phyloP scores from a whole-genome alignment of 2,329 filamentous ascomycete genomes.

The Fusarium sp. region DNA sequence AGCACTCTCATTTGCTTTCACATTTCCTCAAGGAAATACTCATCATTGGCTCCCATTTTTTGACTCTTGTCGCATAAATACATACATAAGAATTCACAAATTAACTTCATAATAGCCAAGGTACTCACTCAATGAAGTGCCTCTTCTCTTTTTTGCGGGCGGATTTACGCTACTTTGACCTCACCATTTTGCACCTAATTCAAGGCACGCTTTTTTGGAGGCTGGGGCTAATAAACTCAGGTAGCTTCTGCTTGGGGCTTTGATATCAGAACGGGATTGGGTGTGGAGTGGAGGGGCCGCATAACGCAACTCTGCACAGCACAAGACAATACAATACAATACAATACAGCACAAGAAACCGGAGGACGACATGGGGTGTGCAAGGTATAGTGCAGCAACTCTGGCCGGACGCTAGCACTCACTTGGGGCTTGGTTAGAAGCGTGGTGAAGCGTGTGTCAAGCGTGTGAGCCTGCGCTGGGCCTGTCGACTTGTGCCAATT shows the following conservation, averaged over 20 bases:
- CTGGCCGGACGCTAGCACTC: conserved; percentile 23
- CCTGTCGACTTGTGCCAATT: conserved; percentile 39
- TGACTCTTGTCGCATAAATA: background rate
- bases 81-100: background rate
- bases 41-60: background rate
- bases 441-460: conserved; percentile 37
- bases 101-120: background rate
- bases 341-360: conserved; percentile 14
- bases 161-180: conserved; percentile 27
- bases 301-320: conserved; percentile 14
- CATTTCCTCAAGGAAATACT: background rate
- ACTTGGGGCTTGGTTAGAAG: conserved; percentile 31
- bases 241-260: conserved; percentile 27
- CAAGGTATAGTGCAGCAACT: conserved; percentile 22
- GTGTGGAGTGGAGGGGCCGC: conserved; percentile 32
- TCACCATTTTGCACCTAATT: conserved; percentile 30
- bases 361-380: conserved; percentile 35
- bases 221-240: conserved; percentile 29
- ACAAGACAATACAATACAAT: conserved; percentile 15
- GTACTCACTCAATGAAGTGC: background rate
- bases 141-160: conserved; percentile 4
- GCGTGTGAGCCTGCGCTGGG: conserved; percentile 32
- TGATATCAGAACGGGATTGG: conserved; percentile 26
- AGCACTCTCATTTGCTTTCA: conserved; percentile 1
- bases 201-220: conserved; percentile 36